These are phyloP conservation scores for Rauvolfia tetraphylla DNA, from an alignment of 257 asterid genomes.

Conservation along the genomic window DNA sequence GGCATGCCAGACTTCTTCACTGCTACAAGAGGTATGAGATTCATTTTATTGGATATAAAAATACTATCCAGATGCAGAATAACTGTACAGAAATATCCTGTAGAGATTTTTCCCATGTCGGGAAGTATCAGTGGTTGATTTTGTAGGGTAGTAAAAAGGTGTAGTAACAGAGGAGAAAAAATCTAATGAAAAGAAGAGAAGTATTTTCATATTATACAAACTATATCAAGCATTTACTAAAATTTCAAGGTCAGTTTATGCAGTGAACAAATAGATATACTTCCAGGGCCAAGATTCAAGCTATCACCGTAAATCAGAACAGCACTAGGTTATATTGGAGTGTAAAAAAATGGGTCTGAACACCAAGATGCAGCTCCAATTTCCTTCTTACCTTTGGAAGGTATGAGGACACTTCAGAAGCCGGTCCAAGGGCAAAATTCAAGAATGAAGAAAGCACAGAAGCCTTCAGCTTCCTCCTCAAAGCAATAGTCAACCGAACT, in stretches of 20 bases:
- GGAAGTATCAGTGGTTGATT: background rate
- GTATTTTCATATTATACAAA: background rate
- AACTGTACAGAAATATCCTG: background rate
- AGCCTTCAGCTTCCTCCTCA: constrained; percentile 66
- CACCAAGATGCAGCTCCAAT: background rate
- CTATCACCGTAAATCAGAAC: background rate
- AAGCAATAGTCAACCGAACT: constrained; percentile 60
- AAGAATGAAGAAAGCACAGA: constrained; percentile 60
- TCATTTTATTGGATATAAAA: background rate
- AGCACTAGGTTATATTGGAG: background rate
- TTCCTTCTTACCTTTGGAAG: constrained; percentile 52
- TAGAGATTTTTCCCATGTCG: background rate
- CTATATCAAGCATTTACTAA: background rate
- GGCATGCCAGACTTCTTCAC: background rate
- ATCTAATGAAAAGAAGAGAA: background rate
- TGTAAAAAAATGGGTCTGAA: background rate
- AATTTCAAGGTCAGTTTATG: background rate
- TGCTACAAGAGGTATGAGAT: background rate
- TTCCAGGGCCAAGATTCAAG: background rate
- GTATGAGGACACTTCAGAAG: constrained; percentile 66
- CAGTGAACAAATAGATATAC: background rate
- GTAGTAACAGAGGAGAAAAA: background rate
- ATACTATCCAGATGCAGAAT: background rate
- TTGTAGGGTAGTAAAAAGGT: background rate
- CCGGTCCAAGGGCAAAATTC: constrained; percentile 51